Conservation (phyloP, 768 basidiomycete genomes). For the Tricholoma furcatifolium region DNA sequence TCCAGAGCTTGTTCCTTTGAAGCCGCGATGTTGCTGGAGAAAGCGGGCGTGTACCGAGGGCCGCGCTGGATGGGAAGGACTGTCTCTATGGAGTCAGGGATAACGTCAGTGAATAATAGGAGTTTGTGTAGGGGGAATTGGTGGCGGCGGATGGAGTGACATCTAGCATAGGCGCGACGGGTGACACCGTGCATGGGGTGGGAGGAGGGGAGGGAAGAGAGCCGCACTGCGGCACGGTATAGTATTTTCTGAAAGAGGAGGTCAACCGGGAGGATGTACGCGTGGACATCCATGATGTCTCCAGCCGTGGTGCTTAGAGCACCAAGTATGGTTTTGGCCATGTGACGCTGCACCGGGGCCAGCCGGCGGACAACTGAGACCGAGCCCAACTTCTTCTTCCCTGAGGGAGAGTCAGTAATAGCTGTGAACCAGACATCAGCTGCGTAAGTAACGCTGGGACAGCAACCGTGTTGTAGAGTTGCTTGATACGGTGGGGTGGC, state of each 20-base stretch:
- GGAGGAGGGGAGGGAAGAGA: slow-evolving; percentile 3
- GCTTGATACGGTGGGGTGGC: neutral
- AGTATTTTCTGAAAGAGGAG: no score
- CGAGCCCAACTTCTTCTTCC: neutral
- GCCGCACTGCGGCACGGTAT: no score
- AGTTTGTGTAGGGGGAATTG: slow-evolving; percentile 10
- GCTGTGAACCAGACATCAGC: neutral
- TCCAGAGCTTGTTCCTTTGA: neutral
- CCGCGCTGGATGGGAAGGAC: neutral
- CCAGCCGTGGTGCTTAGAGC: no score
- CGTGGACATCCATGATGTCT: slow-evolving; percentile 9
- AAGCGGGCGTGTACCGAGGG: slow-evolving; percentile 7
- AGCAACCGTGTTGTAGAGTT: neutral
- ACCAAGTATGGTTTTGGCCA: no score
- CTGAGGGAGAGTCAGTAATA: no score
- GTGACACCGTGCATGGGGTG: slow-evolving; percentile 7
- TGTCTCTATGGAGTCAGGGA: no score
- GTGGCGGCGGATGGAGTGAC: slow-evolving; percentile 2
- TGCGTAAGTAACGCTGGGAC: neutral
- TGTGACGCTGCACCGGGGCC: neutral
- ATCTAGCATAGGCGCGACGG: neutral
- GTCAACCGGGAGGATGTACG: no score
- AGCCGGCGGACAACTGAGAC: neutral
- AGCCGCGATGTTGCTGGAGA: slow-evolving; percentile 1
- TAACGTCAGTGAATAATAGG: neutral